These are phyloP conservation scores for Kwoniella shivajii DNA, from an alignment of 1,284 basidiomycete genomes.

Conservation along the genomic window DNA sequence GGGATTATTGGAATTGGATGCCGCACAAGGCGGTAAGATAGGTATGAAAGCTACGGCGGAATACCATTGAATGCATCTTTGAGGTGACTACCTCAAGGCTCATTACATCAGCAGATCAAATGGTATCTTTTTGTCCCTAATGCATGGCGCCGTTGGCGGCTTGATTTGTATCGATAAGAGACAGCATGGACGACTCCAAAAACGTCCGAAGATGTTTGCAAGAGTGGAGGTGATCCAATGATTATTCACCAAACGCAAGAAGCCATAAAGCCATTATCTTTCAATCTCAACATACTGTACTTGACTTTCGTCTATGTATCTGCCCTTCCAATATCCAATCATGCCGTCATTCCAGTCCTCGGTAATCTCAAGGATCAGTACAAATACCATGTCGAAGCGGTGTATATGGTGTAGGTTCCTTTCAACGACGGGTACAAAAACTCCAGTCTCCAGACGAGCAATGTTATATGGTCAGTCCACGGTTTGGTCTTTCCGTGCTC, in stretches of 20 bases:
- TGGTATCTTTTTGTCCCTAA: too few relatives aligned
- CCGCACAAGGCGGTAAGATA: constrained; percentile 63
- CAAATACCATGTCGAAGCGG: not conserved
- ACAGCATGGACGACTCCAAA: too few relatives aligned
- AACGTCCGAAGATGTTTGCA: too few relatives aligned
- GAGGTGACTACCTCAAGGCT: not conserved
- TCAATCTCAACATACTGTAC: too few relatives aligned
- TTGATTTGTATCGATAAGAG: not conserved
- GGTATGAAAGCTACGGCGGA: constrained; percentile 65
- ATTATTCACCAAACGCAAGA: not conserved
- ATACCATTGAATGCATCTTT: constrained; percentile 4
- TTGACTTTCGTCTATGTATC: too few relatives aligned
- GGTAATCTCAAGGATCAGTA: too few relatives aligned
- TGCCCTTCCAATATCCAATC: not conserved
- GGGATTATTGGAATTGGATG: constrained; percentile 58
- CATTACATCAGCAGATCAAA: too few relatives aligned
- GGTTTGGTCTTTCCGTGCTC: not conserved
- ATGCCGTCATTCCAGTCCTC: too few relatives aligned
- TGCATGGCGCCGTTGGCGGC: constrained; percentile 1
- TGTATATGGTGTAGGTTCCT: not conserved
- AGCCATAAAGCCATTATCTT: too few relatives aligned
- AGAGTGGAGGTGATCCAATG: not conserved
- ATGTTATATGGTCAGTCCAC: constrained; percentile 45
- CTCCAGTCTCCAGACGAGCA: constrained; percentile 39
- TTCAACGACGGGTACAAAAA: not conserved